phyloP scores from a whole-genome alignment of 495 filamentous ascomycete genomes.

The Immersiella caudata region DNA sequence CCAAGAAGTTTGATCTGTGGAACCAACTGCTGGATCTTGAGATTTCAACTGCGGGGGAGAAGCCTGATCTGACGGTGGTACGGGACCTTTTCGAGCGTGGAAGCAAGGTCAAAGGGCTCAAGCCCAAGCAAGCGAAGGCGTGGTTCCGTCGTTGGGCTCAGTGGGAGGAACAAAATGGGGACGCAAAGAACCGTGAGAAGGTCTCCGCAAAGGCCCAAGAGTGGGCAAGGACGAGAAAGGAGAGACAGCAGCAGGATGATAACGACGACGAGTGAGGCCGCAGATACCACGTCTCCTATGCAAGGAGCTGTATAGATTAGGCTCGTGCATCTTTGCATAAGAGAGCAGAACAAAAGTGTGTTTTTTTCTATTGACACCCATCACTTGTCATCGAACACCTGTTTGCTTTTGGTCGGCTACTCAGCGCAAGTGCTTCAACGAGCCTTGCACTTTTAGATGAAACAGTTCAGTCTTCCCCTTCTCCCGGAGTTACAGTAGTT shows the following conservation, averaged over 20 bases:
- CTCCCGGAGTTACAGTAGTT: too few species aligned
- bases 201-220: constrained; percentile 75
- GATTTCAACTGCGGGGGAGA: constrained; percentile 55
- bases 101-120: constrained; percentile 65
- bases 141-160: constrained; percentile 84
- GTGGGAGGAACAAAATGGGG: constrained; percentile 75
- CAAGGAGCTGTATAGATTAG: background rate
- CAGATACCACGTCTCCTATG: background rate
- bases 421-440: too few species aligned
- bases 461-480: too few species aligned
- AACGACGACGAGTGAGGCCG: constrained; percentile 28
- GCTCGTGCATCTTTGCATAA: background rate
- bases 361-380: background rate
- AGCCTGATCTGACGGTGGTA: constrained; percentile 58
- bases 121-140: constrained; percentile 71
- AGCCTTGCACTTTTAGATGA: too few species aligned
- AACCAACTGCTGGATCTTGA: constrained; percentile 89
- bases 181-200: constrained; percentile 69
- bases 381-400: too few species aligned
- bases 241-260: constrained; percentile 32
- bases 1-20: constrained; percentile 89
- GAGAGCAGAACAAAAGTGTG: background rate
- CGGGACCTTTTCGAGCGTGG: constrained; percentile 83
- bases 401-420: too few species aligned
- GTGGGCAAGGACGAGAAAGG: constrained; percentile 51